These are phyloP conservation scores for Phytopythium cucurbitacearum DNA, from an alignment of 352 stramenopile genomes.

Conservation along the genomic window DNA sequence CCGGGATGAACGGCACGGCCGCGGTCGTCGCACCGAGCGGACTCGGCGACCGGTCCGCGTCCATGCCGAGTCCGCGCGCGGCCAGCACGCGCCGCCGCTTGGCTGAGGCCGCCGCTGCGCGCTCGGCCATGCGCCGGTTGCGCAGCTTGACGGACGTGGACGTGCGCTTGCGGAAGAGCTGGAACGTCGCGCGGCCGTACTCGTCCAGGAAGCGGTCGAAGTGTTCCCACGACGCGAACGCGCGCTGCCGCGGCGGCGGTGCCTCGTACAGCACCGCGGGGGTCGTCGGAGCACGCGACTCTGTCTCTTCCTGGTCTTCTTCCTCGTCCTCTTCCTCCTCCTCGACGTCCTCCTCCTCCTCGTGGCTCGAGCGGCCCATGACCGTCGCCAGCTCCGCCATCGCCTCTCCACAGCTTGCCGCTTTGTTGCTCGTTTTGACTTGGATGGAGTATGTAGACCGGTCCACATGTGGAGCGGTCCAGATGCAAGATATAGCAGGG, in stretches of 20 bases:
- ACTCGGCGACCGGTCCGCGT: not conserved
- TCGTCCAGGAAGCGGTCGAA: slow-evolving; percentile 24
- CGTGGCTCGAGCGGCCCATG: too few relatives aligned
- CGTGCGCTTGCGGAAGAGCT: slow-evolving; percentile 36
- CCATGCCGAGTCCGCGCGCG: not conserved
- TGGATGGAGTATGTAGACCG: too few relatives aligned
- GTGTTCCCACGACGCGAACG: slow-evolving; percentile 27
- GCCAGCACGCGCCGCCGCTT: not conserved
- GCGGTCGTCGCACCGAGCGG: not conserved
- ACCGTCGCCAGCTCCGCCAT: too few relatives aligned
- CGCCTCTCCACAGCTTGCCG: too few relatives aligned
- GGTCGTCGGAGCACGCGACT: too few relatives aligned
- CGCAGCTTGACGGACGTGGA: slow-evolving; percentile 29
- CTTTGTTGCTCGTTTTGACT: too few relatives aligned
- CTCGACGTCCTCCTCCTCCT: too few relatives aligned
- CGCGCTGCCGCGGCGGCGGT: slow-evolving; percentile 11
- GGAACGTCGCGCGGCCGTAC: slow-evolving; percentile 23
- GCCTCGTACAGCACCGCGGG: not conserved
- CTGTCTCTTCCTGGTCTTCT: too few relatives aligned
- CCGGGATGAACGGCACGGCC: slow-evolving; percentile 16
- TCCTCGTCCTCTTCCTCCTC: too few relatives aligned
- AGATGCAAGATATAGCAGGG: too few relatives aligned
- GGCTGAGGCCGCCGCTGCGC: not conserved
- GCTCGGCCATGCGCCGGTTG: slow-evolving; percentile 21
- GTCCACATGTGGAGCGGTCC: too few relatives aligned